Base-by-base conservation (phyloP, 2,329 filamentous ascomycete species). In the Colletotrichum sp. region DNA sequence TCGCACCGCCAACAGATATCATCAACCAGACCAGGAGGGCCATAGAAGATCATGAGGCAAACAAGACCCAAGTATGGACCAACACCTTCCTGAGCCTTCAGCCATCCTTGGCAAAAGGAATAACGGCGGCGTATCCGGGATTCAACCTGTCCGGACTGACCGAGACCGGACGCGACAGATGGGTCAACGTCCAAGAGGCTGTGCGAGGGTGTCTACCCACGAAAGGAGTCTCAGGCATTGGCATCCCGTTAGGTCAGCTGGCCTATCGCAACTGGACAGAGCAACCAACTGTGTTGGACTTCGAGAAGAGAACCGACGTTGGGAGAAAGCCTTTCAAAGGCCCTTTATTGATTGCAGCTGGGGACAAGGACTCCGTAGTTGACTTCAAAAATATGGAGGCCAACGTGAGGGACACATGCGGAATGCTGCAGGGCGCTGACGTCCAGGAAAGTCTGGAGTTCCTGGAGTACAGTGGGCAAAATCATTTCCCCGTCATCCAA, bases 261-360 rank as follows among this genome's bases (percentile, higher is more conserved):
- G 43, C n/a, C 1, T 24, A 52, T 13, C 43, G 0, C 3, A 21
- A 4, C 12, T 52, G 43, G 43, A 52, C 43, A 4, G 43, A 52
- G 12, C 43, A 52, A 13, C 6, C n/a, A 2, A 2, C 43, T 13
- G n/a, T 52, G n/a, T 13, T 52, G 43, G 43, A 52, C n/a, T 52
- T 52, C n/a, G n/a, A 52, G 43, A 21, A 52, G 43, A 52, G 43
- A 2, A 52, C 6, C 12, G n/a, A 1, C 0, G n/a, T 52, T 52
- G 43, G 43, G 0, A 52, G 43, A 21, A 52, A 13, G 10, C 12
- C 43, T 13, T 21, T 52, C 43, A 52, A 21, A 52, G 43, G 43
- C 0, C 43, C 43, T 13, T 52, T 52, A 0, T 0, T 21, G 12
- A 52, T 52, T 52, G n/a, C n/a, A 1, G 43, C 43, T 0, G 43